Evolutionary conservation across 352 stramenopile species (phyloP).

Genomic region (Halophytophthora polymorphica): DNA sequence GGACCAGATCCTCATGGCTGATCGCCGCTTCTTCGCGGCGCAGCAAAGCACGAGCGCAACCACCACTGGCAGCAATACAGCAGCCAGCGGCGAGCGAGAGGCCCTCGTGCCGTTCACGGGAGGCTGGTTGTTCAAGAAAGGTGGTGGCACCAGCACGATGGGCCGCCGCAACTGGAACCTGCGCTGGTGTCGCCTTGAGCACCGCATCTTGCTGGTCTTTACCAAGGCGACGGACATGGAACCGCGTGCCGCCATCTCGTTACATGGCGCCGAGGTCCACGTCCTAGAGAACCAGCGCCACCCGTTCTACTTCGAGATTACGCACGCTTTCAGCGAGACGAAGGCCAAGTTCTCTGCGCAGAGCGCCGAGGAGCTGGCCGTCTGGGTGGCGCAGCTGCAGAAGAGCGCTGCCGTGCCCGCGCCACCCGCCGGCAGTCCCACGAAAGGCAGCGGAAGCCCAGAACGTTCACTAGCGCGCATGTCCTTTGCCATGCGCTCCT

Average conservation of each 20-base stretch:
- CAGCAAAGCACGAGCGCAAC: constrained; percentile 34
- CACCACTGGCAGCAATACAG: constrained; percentile 1
- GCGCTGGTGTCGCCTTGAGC: constrained; percentile 77
- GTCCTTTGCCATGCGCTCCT: constrained; percentile 72
- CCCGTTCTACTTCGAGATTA: constrained; percentile 79
- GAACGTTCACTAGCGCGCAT: constrained; percentile 57
- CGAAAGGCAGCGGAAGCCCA: constrained; percentile 35
- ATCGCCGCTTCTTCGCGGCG: constrained; percentile 69
- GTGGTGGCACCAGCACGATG: constrained; percentile 68
- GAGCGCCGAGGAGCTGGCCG: constrained; percentile 54
- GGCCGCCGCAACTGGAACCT: constrained; percentile 73
- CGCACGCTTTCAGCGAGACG: constrained; percentile 68
- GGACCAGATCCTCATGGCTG: constrained; percentile 67
- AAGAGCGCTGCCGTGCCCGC: constrained; percentile 44
- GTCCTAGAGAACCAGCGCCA: constrained; percentile 68
- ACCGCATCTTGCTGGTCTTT: constrained; percentile 73
- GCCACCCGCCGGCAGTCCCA: constrained; percentile 36
- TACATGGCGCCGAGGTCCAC: constrained; percentile 61
- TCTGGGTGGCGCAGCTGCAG: constrained; percentile 58
- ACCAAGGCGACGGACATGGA: constrained; percentile 41
- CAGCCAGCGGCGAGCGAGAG: constrained; percentile 1
- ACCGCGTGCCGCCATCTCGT: constrained; percentile 58
- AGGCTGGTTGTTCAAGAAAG: constrained; percentile 83
- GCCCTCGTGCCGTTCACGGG: constrained; percentile 14
- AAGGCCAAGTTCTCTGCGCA: constrained; percentile 74